Evolutionary conservation across 176 grass and related monocot genomes (phyloP), one percentile per base, ranked within the genome.

Genomic region (Carex cristatella): DNA sequence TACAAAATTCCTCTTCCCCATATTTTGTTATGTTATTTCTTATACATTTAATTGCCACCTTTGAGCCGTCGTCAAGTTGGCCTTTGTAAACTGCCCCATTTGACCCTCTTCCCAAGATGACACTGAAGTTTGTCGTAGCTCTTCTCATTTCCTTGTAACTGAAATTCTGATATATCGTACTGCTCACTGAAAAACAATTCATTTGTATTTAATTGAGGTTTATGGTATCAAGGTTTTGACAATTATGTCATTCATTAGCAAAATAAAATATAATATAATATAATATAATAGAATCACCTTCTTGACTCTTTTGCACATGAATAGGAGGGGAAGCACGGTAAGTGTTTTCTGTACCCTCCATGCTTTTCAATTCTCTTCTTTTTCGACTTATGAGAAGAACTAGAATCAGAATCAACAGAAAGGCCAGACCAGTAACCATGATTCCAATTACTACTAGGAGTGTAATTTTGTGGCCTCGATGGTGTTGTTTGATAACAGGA

Each of bases 341-440:
- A 2, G 51, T 48, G 74, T 89, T 86, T 9, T 84, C 83, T 75
- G 79, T 88, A 76, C 85, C 75, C 61, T 89, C 89, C 81, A 87
- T 88, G 16, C 84, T 94, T 75, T 91, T 79, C 68, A 98, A 84
- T 88, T 94, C 89, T 89, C 83, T 93, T 84, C 59, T 90, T 88
- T 98, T 98, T 86, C 73, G 91, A 82, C 84, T 86, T 66, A 98
- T 98, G 9, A 94, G 91, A 72, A 98, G 74, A 85, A 94, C 86
- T 81, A 98, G 46, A 73, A 94, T 86, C 68, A 98, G 49, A 72
- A 98, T 63, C 57, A 98, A 79, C 79, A 93, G 71, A 89, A 93
- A 23, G 12, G 93, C 86, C 37, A 93, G 64, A 82, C 91, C 91
- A 86, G 86, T 93, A 86, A 98, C 85, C 65, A 91, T 86, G 35